Evolutionary conservation across 1,284 basidiomycete genomes (phyloP).

Genomic region (Leccinum pallidistipes): DNA sequence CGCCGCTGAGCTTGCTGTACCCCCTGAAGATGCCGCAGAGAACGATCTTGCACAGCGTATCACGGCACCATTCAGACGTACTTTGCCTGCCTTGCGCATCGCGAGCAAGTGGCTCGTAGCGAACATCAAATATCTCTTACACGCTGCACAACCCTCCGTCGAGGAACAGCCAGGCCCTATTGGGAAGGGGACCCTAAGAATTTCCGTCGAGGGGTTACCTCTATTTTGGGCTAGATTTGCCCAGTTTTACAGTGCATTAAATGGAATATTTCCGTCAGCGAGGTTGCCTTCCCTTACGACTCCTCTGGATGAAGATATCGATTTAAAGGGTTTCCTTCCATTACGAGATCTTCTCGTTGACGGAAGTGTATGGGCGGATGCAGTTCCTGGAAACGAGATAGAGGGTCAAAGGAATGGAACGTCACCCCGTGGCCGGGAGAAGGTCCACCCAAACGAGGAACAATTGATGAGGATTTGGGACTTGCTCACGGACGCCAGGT

Average conservation of each 20-base stretch:
- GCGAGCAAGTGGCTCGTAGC: constrained; percentile 87
- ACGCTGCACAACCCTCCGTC: constrained; percentile 32
- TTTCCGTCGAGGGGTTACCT: constrained; percentile 33
- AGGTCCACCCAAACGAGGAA: constrained; percentile 92
- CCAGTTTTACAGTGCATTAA: constrained; percentile 65
- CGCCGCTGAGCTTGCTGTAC: constrained; percentile 51
- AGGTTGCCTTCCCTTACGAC: constrained; percentile 62
- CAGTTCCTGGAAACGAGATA: constrained; percentile 17
- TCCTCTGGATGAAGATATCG: constrained; percentile 89
- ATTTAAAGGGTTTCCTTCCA: constrained; percentile 88
- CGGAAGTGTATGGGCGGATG: constrained; percentile 6
- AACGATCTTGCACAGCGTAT: constrained; percentile 78
- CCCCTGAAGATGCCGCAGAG: constrained; percentile 51
- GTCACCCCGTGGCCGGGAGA: constrained; percentile 37
- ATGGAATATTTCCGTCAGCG: constrained; percentile 68
- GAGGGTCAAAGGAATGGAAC: constrained; percentile 20
- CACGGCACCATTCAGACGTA: constrained; percentile 82
- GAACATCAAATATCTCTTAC: constrained; percentile 72
- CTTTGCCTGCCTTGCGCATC: constrained; percentile 85
- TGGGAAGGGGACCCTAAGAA: constrained; percentile 21
- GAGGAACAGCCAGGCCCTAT: constrained; percentile 12
- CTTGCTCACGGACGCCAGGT: constrained; percentile 74
- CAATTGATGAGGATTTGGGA: constrained; percentile 93
- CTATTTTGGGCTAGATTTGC: constrained; percentile 78
- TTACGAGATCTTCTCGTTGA: constrained; percentile 56